Percentiles rank a stretch among this genome's conserved stretches.
Evolutionary conservation across 192 early-diverging fungal genomes (phyloP).

Genomic region (Irineochytrium annulatum): DNA sequence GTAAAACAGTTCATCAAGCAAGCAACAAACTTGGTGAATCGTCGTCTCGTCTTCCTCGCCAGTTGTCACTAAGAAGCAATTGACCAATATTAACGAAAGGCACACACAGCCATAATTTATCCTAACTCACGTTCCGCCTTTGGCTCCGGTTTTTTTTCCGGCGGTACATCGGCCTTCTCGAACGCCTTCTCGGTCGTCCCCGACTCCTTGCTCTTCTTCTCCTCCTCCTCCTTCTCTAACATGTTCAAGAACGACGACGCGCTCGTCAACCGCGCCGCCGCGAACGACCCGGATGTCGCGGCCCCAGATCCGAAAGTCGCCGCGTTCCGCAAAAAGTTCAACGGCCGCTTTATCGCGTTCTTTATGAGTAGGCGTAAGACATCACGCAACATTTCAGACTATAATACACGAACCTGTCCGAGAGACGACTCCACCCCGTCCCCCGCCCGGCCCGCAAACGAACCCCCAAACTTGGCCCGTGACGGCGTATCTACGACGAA

Average conservation of each 20-base stretch:
- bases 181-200: neutral
- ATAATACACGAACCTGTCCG: too few species aligned
- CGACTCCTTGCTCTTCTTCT: neutral
- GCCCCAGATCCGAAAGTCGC: too few species aligned
- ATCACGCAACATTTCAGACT: too few species aligned
- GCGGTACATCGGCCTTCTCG: neutral
- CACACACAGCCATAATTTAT: neutral
- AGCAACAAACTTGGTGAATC: conserved; percentile 17
- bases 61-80: conserved; percentile 12
- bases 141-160: conserved; percentile 13
- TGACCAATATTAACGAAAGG: conserved; percentile 2
- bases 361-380: too few species aligned
- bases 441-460: conserved; percentile 9
- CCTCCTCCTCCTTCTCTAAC: too few species aligned
- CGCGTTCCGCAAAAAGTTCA: too few species aligned
- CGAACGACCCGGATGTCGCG: too few species aligned
- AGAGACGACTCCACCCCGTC: neutral
- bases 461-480: neutral
- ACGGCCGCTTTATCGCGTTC: too few species aligned
- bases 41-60: conserved; percentile 27
- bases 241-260: too few species aligned
- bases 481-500: neutral
- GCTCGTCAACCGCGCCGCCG: too few species aligned
- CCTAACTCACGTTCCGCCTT: conserved; percentile 3
- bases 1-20: neutral